Base-by-base conservation (phyloP, 441 rosid genomes). In the Kokia cookei region DNA sequence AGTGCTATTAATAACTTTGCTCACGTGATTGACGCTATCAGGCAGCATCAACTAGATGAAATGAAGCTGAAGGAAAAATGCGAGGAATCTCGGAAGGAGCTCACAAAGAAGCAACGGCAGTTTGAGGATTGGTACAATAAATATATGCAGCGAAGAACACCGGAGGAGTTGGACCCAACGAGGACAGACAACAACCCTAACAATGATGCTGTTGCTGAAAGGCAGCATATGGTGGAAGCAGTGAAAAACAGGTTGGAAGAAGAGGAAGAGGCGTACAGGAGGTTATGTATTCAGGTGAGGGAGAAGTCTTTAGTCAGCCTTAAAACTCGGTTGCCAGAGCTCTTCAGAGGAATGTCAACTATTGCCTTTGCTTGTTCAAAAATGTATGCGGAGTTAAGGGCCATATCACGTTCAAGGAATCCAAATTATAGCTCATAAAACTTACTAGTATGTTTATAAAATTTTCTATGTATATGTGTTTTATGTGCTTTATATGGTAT, bases 251-350 rank as follows among this genome's bases (percentile, higher is more conserved):
- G 83, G 69, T 75, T 91, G 78, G 86, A 86, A 76, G 93, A 93
- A 58, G 97, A 93, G 42, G 88, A 86, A 70, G 89, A 84, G 68
- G 86, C 83, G 8, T 86, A 89, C 78, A 73, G 66, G 64, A 87
- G 74, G 76, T 81, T 75, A 4, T 82, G 97, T 82, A 43, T 57
- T 14, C 96, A 93, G 75, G 98, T 90, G 61, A 85, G 98, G 79
- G 90, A 88, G 69, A 95, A 93, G 81, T 90, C 96, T 9, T 75
- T 91, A 76, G 74, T 78, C 3, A 91, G 88, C 74, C 89, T 93
- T 27, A 87, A 79, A 73, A 83, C 83, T 68, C 86, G 93, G 51
- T 77, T 94, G 80, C 98, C 97, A 0, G 98, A 90, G 77, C 86
- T 95, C 37, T 95, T 90, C 69, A 69, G 45, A 60, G 86, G 90